Evolutionary conservation across 345 rosid species (phyloP).

Genomic region (Dipteronia sinensis): DNA sequence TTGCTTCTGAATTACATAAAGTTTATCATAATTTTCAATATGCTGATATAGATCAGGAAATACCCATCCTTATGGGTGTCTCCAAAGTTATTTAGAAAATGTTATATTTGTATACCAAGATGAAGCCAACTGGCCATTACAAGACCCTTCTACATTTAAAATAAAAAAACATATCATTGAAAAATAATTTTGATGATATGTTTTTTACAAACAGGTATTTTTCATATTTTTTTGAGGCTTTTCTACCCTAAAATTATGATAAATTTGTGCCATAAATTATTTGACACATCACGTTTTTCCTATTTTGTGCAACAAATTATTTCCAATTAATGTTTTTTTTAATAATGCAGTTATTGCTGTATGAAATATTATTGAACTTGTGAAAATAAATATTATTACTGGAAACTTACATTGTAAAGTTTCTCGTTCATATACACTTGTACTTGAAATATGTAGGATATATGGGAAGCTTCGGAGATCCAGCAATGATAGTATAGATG

Average conservation of each 20-base stretch:
- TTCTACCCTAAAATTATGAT: neutral
- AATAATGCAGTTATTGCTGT: too few species aligned
- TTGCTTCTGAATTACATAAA: too few species aligned
- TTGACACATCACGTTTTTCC: neutral
- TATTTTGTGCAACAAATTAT: too few species aligned
- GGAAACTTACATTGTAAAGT: too few species aligned
- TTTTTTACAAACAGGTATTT: conserved; percentile 91
- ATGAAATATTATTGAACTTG: too few species aligned
- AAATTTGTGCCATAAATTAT: neutral
- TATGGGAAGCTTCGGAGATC: too few species aligned
- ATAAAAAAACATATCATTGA: conserved; percentile 42
- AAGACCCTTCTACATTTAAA: conserved; percentile 58
- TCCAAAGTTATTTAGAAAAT: conserved; percentile 89
- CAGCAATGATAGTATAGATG: too few species aligned
- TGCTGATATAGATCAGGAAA: too few species aligned
- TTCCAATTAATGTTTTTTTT: neutral
- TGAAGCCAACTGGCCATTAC: conserved; percentile 79
- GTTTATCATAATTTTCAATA: too few species aligned
- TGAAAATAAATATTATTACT: too few species aligned
- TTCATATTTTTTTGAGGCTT: conserved; percentile 6
- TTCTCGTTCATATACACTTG: too few species aligned
- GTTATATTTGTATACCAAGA: conserved; percentile 94
- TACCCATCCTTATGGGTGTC: conserved; percentile 53
- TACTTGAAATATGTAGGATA: too few species aligned
- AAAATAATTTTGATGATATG: conserved; percentile 96